phyloP scores from a whole-genome alignment of 2,329 filamentous ascomycete genomes.

The Nemania abortiva region DNA sequence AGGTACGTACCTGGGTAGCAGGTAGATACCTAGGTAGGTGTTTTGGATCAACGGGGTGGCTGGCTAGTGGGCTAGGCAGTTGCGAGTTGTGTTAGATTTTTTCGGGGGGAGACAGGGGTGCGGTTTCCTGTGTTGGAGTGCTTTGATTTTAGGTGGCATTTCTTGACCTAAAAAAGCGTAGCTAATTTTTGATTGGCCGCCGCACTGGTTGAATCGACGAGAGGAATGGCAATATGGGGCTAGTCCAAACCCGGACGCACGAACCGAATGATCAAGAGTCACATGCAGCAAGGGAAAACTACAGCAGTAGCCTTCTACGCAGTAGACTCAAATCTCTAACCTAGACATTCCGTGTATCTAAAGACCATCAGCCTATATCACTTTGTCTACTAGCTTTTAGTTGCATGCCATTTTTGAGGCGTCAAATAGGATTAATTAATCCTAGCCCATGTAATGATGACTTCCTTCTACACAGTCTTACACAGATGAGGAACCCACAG shows the following conservation, averaged over 20 bases:
- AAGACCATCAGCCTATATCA: no score
- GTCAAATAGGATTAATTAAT: no score
- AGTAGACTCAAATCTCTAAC: no score
- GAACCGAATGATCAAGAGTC: constrained; percentile 15
- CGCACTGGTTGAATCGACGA: constrained; percentile 29
- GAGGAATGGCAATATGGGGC: constrained; percentile 18
- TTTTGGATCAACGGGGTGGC: constrained; percentile 6
- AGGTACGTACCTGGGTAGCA: no score
- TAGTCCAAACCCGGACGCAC: constrained; percentile 13
- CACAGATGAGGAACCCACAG: not conserved
- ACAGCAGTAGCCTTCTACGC: not conserved
- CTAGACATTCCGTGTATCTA: no score
- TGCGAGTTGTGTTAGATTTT: constrained; percentile 44
- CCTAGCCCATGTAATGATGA: no score
- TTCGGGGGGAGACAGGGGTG: constrained; percentile 51
- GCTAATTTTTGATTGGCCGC: constrained; percentile 51
- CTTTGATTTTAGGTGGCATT: constrained; percentile 50
- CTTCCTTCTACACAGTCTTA: not conserved
- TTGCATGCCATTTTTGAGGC: not conserved
- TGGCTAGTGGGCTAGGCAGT: constrained; percentile 42
- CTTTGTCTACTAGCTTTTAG: no score
- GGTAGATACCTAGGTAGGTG: not conserved
- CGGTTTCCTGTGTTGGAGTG: constrained; percentile 48
- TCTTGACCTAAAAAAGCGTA: constrained; percentile 35
- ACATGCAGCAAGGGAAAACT: not conserved